Evolutionary conservation across 768 basidiomycete genomes (phyloP).

Genomic region (Mycena amicta): DNA sequence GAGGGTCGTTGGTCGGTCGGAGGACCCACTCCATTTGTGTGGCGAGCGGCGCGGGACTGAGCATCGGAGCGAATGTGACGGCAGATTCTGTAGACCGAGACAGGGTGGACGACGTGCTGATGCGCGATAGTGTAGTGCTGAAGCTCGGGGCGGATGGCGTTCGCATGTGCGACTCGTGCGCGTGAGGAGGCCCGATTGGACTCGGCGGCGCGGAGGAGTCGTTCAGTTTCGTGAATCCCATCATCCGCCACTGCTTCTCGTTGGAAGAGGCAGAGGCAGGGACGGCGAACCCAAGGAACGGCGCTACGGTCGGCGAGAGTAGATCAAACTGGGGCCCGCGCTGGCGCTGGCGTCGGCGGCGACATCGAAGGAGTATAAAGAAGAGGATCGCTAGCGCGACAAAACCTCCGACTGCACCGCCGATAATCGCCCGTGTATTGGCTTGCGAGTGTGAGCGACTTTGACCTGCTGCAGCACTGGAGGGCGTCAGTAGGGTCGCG

Average conservation of each 20-base stretch:
- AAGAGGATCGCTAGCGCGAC: background rate
- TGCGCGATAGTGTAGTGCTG: background rate
- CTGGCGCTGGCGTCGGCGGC: background rate
- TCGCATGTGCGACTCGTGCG: background rate
- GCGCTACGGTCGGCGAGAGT: background rate
- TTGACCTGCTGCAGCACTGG: no score
- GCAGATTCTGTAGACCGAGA: background rate
- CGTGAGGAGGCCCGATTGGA: background rate
- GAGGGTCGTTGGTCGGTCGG: slow-evolving; percentile 10
- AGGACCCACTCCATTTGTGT: slow-evolving; percentile 17
- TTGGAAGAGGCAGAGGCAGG: background rate
- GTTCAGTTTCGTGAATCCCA: background rate
- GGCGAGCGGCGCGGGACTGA: background rate
- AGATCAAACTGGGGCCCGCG: background rate
- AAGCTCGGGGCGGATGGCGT: background rate
- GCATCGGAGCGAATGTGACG: background rate
- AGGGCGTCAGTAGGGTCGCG: no score
- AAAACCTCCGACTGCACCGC: background rate
- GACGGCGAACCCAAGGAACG: slow-evolving; percentile 7
- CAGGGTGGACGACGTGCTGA: background rate
- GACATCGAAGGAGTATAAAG: background rate
- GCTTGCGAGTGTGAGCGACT: background rate
- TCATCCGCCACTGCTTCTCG: background rate
- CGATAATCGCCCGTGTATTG: background rate
- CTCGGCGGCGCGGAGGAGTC: background rate